Base-by-base conservation (phyloP, 2,329 filamentous ascomycete species). In the Scorias spongiosa region DNA sequence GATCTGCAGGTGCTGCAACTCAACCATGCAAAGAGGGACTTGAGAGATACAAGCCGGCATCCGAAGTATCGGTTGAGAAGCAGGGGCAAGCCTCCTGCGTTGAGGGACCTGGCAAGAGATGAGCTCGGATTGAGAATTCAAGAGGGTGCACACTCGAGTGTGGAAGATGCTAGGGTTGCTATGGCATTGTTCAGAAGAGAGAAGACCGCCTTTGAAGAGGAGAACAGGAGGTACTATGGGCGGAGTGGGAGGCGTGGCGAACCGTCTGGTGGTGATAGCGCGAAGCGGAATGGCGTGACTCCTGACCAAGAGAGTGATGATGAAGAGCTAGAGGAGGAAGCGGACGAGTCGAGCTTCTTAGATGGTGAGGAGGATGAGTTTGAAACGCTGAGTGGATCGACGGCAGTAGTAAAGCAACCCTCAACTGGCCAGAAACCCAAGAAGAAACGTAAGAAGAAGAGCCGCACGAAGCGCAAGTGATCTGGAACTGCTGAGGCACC, bases 181-280 rank as follows among this genome's bases (percentile, higher is more conserved):
- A 96, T 98, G 87, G 66, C 89, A 44, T 66, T 98, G 37, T 96
- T 93, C 57, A 74, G 84, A 48, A 76, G 78, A 51, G 77, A 87
- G 60, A 96, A 95, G 66, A 71, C 79, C 14, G 82, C 73, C 0
- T 95, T 98, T 58, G 91, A 96, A 58, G 68, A 78, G 45, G 85
- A 93, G 59, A 78, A 86, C 60, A 68, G 79, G 44, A 80, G 77
- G 61, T 76, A 74, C 45, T 91, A 75, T 60, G 61, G 61, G 26
- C 59, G 46, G 57, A 59, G 44, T 14, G 49, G 48, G 42, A 26
- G 20, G 20, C 20, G 41, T 45, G 39, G 49, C 17, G 12, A 47
- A 39, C 30, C 39, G 39, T 30, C 46, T 51, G 41, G 46, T 26
- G 20, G 20, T 26, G 50, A 48, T 40, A 50, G 51, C n/a, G 53